Base-by-base conservation (phyloP, 306 rosid species). In the Herpetospermum pedunculosum region DNA sequence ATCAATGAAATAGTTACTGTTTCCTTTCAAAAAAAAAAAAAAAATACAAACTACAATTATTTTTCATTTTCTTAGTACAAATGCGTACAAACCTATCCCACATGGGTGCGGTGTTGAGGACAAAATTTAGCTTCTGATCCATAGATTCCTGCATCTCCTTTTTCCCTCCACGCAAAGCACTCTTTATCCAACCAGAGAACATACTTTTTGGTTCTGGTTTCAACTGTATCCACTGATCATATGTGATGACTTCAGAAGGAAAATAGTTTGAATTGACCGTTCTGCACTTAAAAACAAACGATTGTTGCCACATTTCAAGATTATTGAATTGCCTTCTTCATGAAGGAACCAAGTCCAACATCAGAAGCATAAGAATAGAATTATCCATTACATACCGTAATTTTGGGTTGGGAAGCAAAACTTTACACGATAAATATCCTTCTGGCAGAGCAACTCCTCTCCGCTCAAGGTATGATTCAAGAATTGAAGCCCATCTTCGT, bases 71-170 rank as follows among this genome's bases (percentile, higher is more conserved):
- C 44, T 40, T 9, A 0, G 13, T 40, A 40, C 44, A 40, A 8
- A 38, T 37, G 48, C 16, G 18, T 78, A 86, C 90, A 58, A 75
- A 93, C 98, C 96, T 89, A 72, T 94, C 98, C 98, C 98, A 94
- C 81, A 85, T 86, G 32, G 98, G 98, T 78, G 96, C 92, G 1
- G 97, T 87, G 81, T 83, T 78, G 62, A 94, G 89, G 67, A 82
- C 80, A 57, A 84, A 89, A 75, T 87, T 81, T 73, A 94, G 88
- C 82, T 89, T 86, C 82, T 91, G 88, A 77, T 77, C 83, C 29
- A 69, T 26, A 37, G 94, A 89, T 65, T 86, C 97, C 47, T 84
- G 87, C 80, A 47, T 89, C 77, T 88, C 96, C 50, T 89, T 90
- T 82, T 88, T 91, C 75, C 88, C 97, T 55, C 84, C 21, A 26